phyloP scores from a whole-genome alignment of 306 rosid species.

The Trichosanthes cucumerina region DNA sequence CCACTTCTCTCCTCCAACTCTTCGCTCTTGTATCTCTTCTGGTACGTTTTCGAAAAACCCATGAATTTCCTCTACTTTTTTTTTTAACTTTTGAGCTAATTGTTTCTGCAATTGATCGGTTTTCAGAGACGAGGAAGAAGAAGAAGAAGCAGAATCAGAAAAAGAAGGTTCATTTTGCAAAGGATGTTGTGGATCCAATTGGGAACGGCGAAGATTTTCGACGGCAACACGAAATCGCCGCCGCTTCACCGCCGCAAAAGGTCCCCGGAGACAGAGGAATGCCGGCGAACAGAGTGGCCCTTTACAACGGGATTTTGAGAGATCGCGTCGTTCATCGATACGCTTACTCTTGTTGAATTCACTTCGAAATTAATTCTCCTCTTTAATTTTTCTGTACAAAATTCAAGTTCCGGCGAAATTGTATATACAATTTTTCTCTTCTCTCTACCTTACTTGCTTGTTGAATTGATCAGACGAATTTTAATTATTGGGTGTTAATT shows the following conservation, averaged over 20 bases:
- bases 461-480: background rate
- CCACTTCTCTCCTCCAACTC: conserved; percentile 31
- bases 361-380: background rate
- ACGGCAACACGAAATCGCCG: conserved; percentile 18
- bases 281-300: conserved; percentile 76
- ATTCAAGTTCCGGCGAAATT: background rate
- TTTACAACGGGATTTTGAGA: conserved; percentile 78
- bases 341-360: conserved; percentile 24
- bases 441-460: background rate
- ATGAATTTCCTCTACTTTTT: background rate
- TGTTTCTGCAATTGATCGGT: background rate
- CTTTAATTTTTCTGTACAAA: conserved; percentile 4
- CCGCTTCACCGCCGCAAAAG: background rate
- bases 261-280: conserved; percentile 34
- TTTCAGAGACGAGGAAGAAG: conserved; percentile 40
- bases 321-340: conserved; percentile 61
- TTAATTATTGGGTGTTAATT: background rate
- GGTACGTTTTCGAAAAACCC: conserved; percentile 30
- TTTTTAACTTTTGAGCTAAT: background rate
- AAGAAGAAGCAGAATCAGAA: conserved; percentile 34
- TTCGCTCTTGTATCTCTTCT: conserved; percentile 71
- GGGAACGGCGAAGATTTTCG: conserved; percentile 55
- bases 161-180: conserved; percentile 70
- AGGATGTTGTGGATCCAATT: conserved; percentile 66
- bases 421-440: background rate